Evolutionary conservation across 2,329 filamentous ascomycete species (phyloP).

Genomic region (Xylariales sp.): DNA sequence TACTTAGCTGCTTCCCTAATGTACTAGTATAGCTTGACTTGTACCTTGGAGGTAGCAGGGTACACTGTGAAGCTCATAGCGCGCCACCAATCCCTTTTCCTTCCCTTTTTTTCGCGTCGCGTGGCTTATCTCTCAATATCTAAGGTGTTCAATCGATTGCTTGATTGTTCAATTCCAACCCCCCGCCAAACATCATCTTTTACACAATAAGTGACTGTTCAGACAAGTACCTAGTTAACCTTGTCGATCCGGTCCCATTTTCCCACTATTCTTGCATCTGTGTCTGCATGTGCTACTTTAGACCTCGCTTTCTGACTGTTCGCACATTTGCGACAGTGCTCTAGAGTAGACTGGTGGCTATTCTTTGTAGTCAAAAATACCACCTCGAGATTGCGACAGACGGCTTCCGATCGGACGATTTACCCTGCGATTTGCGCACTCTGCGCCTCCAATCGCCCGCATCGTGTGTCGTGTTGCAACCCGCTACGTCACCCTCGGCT

Average conservation of each 20-base stretch:
- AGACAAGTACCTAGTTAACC: not conserved
- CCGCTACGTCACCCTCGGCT: not conserved
- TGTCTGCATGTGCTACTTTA: not conserved
- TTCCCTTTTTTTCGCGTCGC: slow-evolving; percentile 38
- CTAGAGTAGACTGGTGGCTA: too few relatives aligned
- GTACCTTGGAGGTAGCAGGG: slow-evolving; percentile 1
- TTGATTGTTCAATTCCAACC: slow-evolving; percentile 34
- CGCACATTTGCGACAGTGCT: slow-evolving; percentile 19
- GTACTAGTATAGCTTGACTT: too few relatives aligned
- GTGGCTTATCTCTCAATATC: slow-evolving; percentile 34
- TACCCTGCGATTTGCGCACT: slow-evolving; percentile 23
- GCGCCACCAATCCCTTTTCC: slow-evolving; percentile 33
- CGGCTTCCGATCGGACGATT: not conserved
- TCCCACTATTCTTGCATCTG: slow-evolving; percentile 1
- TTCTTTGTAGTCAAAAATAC: not conserved
- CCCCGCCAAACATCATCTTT: slow-evolving; percentile 32
- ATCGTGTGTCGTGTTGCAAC: not conserved
- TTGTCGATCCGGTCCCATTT: slow-evolving; percentile 15
- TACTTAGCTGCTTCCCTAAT: not conserved
- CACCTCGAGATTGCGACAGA: not conserved
- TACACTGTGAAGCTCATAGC: slow-evolving; percentile 10
- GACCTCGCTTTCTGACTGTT: not conserved
- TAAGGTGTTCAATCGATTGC: slow-evolving; percentile 29
- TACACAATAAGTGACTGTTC: slow-evolving; percentile 10
- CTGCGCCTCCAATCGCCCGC: not conserved